These are phyloP conservation scores for Tetrahymena borealis DNA, from an alignment of 73 alveolate species.

Conservation along the genomic window DNA sequence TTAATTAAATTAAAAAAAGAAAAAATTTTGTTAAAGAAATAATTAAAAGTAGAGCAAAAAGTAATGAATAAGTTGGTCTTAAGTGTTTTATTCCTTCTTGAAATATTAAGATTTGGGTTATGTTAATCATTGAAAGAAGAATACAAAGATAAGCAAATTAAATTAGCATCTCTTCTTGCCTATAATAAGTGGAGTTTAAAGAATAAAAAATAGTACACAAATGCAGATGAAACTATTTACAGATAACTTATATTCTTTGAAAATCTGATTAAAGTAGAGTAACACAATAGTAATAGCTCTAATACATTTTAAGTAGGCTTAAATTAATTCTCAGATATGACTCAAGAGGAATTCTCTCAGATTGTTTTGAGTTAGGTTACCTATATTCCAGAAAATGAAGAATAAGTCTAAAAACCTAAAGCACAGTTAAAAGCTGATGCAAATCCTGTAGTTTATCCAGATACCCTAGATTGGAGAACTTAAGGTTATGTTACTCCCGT, in stretches of 20 bases:
- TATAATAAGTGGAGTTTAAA: background rate
- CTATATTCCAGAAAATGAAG: background rate
- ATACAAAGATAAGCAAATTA: too few species aligned
- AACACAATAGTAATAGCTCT: constrained; percentile 4
- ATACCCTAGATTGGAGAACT: constrained; percentile 49
- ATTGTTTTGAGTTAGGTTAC: background rate
- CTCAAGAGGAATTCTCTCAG: constrained; percentile 13
- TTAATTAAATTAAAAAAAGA: too few species aligned
- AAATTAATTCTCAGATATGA: constrained; percentile 29
- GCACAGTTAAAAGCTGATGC: too few species aligned
- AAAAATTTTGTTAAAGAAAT: too few species aligned
- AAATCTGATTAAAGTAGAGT: background rate
- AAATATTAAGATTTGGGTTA: too few species aligned
- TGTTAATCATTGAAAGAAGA: too few species aligned
- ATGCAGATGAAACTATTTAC: constrained; percentile 3
- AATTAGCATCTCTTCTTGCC: too few species aligned
- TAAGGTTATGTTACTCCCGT: constrained; percentile 52
- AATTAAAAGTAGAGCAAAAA: too few species aligned
- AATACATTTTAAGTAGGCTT: background rate
- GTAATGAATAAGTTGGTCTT: too few species aligned
- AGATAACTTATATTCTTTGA: constrained; percentile 6
- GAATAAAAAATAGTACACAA: background rate
- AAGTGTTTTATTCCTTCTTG: too few species aligned
- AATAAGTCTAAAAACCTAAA: background rate
- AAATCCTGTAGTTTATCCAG: background rate